These are phyloP conservation scores for Phlyctochytrium arcticum DNA, from an alignment of 192 early-diverging fungal genomes.

Conservation along the genomic window DNA sequence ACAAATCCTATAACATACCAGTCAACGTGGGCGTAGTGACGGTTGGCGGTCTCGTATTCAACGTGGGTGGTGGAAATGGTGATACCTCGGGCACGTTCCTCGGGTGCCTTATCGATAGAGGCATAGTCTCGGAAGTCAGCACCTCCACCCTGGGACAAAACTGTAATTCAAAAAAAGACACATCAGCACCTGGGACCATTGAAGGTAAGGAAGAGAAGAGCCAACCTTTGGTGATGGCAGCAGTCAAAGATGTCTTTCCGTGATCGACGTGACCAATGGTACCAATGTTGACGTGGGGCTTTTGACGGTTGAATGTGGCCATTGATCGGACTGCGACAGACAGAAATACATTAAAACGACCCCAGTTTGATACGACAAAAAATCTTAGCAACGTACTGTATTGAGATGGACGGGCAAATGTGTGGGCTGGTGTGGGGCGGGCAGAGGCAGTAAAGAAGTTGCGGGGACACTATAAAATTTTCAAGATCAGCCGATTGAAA, in stretches of 20 bases:
- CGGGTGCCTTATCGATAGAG: conserved; percentile 97
- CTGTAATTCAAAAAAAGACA: conserved; percentile 32
- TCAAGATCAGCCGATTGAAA: not conserved
- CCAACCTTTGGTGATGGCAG: conserved; percentile 89
- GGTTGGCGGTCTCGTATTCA: conserved; percentile 86
- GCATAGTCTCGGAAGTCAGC: conserved; percentile 93
- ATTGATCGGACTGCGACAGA: conserved; percentile 23
- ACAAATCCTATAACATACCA: too few relatives aligned
- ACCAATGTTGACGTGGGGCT: conserved; percentile 99
- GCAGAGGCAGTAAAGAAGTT: conserved; percentile 2
- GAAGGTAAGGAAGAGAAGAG: too few relatives aligned
- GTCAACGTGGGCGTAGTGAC: conserved; percentile 96
- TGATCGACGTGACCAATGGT: conserved; percentile 99
- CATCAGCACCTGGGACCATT: conserved; percentile 11
- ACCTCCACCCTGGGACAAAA: conserved; percentile 71
- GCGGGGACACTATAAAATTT: not conserved
- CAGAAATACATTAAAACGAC: not conserved
- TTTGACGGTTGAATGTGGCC: conserved; percentile 73
- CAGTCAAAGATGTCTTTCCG: conserved; percentile 97
- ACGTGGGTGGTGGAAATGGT: conserved; percentile 97
- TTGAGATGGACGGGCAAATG: conserved; percentile 7
- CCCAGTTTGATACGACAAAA: not conserved
- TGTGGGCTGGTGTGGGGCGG: conserved; percentile 8
- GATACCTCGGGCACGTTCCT: conserved; percentile 97
- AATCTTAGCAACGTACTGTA: not conserved